These are phyloP conservation scores for Anthoceros angustus DNA, from an alignment of 225 moss, liverwort and hornwort genomes.

Conservation along the genomic window DNA sequence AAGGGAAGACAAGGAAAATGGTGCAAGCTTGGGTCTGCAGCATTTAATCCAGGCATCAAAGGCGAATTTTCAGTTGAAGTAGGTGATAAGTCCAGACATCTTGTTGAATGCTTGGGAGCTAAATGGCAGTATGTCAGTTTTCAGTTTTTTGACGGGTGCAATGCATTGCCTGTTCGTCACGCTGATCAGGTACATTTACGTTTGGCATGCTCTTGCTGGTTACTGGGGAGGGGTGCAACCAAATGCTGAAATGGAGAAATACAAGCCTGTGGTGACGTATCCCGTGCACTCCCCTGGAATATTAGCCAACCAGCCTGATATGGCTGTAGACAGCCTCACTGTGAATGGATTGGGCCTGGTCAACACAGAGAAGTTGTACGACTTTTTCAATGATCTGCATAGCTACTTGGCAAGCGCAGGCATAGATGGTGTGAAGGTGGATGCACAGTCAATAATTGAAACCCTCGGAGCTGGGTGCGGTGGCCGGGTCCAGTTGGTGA, in stretches of 20 bases:
- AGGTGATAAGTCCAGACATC: constrained; percentile 13
- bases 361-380: constrained; percentile 38
- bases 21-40: constrained; percentile 49
- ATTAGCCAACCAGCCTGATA: constrained; percentile 83
- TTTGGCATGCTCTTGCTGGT: constrained; percentile 93
- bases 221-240: constrained; percentile 99
- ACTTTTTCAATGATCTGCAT: constrained; percentile 64
- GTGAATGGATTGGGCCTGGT: constrained; percentile 77
- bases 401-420: constrained; percentile 58
- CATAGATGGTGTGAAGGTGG: constrained; percentile 97
- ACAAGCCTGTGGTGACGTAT: constrained; percentile 52
- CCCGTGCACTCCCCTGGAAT: constrained; percentile 69
- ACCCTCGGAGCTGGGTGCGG: constrained; percentile 74
- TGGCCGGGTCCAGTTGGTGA: constrained; percentile 69
- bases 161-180: background rate
- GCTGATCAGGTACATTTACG: constrained; percentile 66
- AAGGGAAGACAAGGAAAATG: constrained; percentile 45
- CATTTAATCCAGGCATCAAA: constrained; percentile 54
- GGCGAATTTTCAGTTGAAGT: constrained; percentile 58
- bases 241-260: constrained; percentile 39
- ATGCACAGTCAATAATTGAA: constrained; percentile 76
- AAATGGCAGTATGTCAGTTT: background rate
- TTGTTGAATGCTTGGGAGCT: background rate
- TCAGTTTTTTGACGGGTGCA: background rate
- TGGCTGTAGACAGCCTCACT: constrained; percentile 72